phyloP scores from a whole-genome alignment of 2,329 filamentous ascomycete species.

The Oidium heveae region DNA sequence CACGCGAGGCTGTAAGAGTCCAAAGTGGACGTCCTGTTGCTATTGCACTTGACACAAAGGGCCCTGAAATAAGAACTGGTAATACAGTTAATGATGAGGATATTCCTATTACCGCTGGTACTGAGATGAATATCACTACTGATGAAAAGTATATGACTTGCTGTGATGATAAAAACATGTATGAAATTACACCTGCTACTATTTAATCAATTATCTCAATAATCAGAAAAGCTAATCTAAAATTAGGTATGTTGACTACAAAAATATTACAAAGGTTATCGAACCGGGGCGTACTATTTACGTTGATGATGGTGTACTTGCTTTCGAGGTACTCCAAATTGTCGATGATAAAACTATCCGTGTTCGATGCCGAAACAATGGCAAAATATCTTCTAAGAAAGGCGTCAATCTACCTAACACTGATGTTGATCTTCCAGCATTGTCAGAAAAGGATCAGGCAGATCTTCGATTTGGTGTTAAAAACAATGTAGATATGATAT shows the following conservation, averaged over 20 bases:
- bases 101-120: conserved; percentile 59
- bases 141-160: conserved; percentile 73
- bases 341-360: conserved; percentile 73
- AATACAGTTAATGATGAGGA: conserved; percentile 47
- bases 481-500: conserved; percentile 98
- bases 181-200: conserved; percentile 15
- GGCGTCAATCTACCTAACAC: conserved; percentile 98
- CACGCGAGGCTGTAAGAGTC: conserved; percentile 57
- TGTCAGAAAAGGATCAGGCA: conserved; percentile 93
- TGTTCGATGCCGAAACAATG: conserved; percentile 81
- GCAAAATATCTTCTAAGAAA: conserved; percentile 96
- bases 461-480: conserved; percentile 91
- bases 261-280: conserved; percentile 99
- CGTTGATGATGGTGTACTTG: conserved; percentile 93
- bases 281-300: conserved; percentile 78
- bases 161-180: conserved; percentile 87
- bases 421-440: conserved; percentile 86
- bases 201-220: not conserved
- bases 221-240: not conserved
- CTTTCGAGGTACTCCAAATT: conserved; percentile 77
- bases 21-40: conserved; percentile 69
- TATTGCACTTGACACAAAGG: conserved; percentile 72
- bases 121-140: conserved; percentile 84
- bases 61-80: conserved; percentile 68
- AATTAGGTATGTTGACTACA: conserved; percentile 82